These are phyloP conservation scores for Linum tenue DNA, from an alignment of 345 rosid genomes.

Conservation along the genomic window DNA sequence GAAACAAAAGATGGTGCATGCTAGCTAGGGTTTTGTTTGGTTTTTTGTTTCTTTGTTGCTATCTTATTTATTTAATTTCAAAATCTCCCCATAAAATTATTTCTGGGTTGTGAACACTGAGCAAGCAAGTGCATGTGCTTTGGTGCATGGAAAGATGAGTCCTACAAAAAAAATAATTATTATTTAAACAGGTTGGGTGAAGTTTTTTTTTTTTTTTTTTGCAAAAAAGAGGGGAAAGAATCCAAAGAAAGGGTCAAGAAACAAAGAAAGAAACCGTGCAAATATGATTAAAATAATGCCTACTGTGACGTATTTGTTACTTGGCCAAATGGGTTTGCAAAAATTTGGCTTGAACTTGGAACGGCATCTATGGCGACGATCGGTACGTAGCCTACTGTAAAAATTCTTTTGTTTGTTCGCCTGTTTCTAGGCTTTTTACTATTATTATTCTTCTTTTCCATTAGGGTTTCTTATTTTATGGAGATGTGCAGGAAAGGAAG, in stretches of 20 bases:
- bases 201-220: neutral
- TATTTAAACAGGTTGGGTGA: neutral
- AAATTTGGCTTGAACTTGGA: slow-evolving; percentile 57
- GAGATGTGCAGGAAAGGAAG: no score
- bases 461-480: neutral
- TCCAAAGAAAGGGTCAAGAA: slow-evolving; percentile 41
- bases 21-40: slow-evolving; percentile 28
- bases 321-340: neutral
- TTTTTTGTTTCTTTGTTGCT: no score
- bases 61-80: no score
- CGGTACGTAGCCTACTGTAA: no score
- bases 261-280: slow-evolving; percentile 39
- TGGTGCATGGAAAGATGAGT: slow-evolving; percentile 63
- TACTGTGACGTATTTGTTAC: slow-evolving; percentile 36
- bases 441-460: slow-evolving; percentile 17
- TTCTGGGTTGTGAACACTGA: no score
- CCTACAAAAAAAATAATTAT: slow-evolving; percentile 18
- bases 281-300: slow-evolving; percentile 21
- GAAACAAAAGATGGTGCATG: slow-evolving; percentile 14
- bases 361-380: neutral
- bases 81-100: no score
- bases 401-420: neutral
- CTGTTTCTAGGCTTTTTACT: slow-evolving; percentile 2
- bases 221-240: slow-evolving; percentile 22
- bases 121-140: slow-evolving; percentile 50